These are phyloP conservation scores for Kwoniella sp. DNA, from an alignment of 768 basidiomycete species.

Conservation along the genomic window DNA sequence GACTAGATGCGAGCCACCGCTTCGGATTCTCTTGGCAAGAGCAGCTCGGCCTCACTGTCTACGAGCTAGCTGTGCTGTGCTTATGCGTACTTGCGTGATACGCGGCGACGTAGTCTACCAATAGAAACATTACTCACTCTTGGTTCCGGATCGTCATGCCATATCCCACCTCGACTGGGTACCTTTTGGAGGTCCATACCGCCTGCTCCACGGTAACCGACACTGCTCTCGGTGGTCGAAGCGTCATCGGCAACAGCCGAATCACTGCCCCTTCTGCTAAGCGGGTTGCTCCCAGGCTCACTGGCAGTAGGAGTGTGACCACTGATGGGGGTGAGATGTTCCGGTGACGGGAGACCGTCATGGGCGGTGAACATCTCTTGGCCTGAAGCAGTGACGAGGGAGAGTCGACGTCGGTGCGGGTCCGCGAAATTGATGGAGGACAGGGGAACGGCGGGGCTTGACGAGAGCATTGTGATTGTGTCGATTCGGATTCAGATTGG, in stretches of 20 bases:
- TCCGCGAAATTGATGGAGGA: constrained; percentile 42
- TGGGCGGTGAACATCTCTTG: constrained; percentile 42
- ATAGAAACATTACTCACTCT: constrained; percentile 32
- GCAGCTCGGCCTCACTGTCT: background rate
- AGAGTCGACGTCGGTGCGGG: constrained; percentile 36
- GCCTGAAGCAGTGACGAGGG: constrained; percentile 46
- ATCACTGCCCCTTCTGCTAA: constrained; percentile 22
- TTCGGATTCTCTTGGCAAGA: background rate
- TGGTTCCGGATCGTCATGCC: constrained; percentile 34
- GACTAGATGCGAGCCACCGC: background rate
- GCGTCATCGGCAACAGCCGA: constrained; percentile 5
- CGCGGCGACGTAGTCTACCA: background rate
- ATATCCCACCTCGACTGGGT: constrained; percentile 37
- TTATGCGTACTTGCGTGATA: background rate
- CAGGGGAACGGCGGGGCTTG: constrained; percentile 50
- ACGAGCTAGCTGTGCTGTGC: background rate
- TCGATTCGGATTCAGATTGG: background rate
- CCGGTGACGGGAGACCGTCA: constrained; percentile 49
- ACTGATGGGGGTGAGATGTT: constrained; percentile 45
- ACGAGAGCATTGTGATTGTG: constrained; percentile 44
- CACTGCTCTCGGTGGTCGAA: background rate
- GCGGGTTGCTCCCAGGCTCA: constrained; percentile 13
- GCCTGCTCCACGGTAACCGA: constrained; percentile 9
- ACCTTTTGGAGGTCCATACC: constrained; percentile 31
- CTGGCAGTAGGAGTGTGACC: constrained; percentile 23